Evolutionary conservation across 192 early-diverging fungal genomes (phyloP).

Genomic region (Coemansia sp.): DNA sequence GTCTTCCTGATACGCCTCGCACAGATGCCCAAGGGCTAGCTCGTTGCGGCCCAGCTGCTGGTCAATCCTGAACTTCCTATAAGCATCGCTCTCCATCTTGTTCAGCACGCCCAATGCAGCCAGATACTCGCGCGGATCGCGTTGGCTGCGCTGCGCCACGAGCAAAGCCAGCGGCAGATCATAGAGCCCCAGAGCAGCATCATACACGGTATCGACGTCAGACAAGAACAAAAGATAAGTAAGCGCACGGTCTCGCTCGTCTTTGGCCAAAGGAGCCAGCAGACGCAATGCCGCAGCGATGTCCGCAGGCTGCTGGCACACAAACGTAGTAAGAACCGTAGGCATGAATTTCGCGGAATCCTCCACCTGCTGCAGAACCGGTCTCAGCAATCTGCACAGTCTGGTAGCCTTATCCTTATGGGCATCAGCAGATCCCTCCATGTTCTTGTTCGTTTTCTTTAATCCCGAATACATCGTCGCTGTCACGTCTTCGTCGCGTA

Average conservation of each 20-base stretch:
- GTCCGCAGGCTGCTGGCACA: constrained; percentile 77
- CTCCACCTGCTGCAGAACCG: constrained; percentile 54
- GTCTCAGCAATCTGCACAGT: constrained; percentile 71
- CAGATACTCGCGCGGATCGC: constrained; percentile 95
- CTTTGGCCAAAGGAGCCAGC: constrained; percentile 51
- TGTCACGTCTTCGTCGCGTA: constrained; percentile 84
- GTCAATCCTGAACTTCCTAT: constrained; percentile 87
- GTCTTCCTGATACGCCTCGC: constrained; percentile 27
- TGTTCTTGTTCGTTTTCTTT: no score
- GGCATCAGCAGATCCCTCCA: background rate
- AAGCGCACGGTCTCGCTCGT: constrained; percentile 79
- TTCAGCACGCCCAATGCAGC: constrained; percentile 84
- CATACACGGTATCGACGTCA: constrained; percentile 84
- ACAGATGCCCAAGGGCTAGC: constrained; percentile 75
- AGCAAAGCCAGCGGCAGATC: constrained; percentile 89
- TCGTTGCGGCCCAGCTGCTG: constrained; percentile 72
- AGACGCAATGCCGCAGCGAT: constrained; percentile 76
- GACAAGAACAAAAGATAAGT: constrained; percentile 92
- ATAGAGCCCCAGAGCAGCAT: constrained; percentile 93
- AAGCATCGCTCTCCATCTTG: constrained; percentile 66
- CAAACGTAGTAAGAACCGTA: constrained; percentile 83
- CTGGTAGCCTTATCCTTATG: constrained; percentile 75
- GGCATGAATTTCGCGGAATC: constrained; percentile 67
- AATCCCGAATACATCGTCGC: constrained; percentile 73
- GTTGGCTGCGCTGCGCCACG: constrained; percentile 97